These are phyloP conservation scores for Lachnellula suecica DNA, from an alignment of 2,329 filamentous ascomycete genomes.

Conservation along the genomic window DNA sequence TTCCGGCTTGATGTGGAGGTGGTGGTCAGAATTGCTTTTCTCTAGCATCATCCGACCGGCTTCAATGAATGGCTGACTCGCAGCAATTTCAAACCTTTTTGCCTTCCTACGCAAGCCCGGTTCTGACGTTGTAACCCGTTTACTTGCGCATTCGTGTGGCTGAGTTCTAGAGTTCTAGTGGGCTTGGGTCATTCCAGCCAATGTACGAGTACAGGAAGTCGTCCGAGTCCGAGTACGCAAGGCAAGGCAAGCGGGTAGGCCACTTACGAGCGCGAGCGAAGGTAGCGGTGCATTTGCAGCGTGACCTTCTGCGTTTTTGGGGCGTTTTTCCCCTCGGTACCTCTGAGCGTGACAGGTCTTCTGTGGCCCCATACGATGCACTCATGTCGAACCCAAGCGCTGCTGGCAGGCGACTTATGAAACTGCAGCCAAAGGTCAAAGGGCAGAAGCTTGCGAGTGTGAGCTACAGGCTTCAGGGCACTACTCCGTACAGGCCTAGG, in stretches of 20 bases:
- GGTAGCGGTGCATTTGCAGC: background rate
- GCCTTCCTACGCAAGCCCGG: background rate
- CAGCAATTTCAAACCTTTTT: conserved; percentile 1
- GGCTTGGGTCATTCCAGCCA: conserved; percentile 3
- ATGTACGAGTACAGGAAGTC: background rate
- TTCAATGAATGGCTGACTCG: conserved; percentile 9
- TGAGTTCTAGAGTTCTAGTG: conserved; percentile 15
- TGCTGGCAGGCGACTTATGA: background rate
- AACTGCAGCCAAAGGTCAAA: background rate
- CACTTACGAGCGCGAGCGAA: background rate
- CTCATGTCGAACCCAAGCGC: too few relatives aligned
- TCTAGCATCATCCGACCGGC: conserved; percentile 6
- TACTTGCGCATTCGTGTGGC: conserved; percentile 12
- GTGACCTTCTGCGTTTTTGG: background rate
- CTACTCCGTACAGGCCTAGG: too few relatives aligned
- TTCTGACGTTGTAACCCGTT: background rate
- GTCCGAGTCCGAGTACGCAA: background rate
- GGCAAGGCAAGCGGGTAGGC: background rate
- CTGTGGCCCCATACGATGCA: too few relatives aligned
- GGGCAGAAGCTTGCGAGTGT: background rate
- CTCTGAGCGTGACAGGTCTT: too few relatives aligned
- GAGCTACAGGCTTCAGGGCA: background rate
- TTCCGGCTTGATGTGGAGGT: background rate
- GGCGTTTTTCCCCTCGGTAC: background rate
- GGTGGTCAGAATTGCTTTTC: conserved; percentile 8